Base-by-base conservation (phyloP, 768 basidiomycete species). In the Hericium rajendrae region DNA sequence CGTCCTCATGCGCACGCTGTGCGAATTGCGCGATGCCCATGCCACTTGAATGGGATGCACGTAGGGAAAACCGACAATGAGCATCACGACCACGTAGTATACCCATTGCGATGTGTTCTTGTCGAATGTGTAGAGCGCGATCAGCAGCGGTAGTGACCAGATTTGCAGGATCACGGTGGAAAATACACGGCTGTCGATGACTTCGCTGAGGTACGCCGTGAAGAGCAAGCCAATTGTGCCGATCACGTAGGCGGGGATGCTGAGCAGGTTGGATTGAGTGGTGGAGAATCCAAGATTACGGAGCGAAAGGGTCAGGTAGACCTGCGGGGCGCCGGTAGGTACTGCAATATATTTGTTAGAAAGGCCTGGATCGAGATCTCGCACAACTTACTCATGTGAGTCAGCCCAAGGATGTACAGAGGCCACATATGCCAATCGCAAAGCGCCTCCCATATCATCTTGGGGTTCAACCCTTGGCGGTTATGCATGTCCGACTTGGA, bases 401-500 rank as follows among this genome's bases (percentile, higher is more conserved):
- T 68, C 32, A 83, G 65, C 4, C 82, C 80, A 26, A 85, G 73
- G 24, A 74, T 67, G 61, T 87, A 87, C 38, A 87, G 59, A 0
- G 85, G 84, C 84, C 85, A 86, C 62, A 86, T 68, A 53, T 77
- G 72, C 76, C 79, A 86, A 63, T 87, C 85, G 18, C 68, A 70
- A 20, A 85, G 57, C 13, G 81, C 77, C 24, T 72, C 64, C 67
- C 71, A 79, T 28, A 86, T 76, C 71, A 77, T 78, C 58, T 62
- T 67, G 8, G 74, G 50, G 4, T 72, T 71, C 4, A 87, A 70
- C 13, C 82, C 84, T 69, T 88, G 71, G n/a, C 85, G 77, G 61
- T 88, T 86, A 69, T 86, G 83, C 85, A 86, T 84, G 61, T 78
- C 75, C 12, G 78, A 81, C 65, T 85, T 85, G 6, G 80, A 71